A percentile compares a stretch with the other conserved stretches of the same genome.
Conservation (phyloP, 2,329 filamentous ascomycete genomes). For the Phaeosphaeriaceae sp. region DNA sequence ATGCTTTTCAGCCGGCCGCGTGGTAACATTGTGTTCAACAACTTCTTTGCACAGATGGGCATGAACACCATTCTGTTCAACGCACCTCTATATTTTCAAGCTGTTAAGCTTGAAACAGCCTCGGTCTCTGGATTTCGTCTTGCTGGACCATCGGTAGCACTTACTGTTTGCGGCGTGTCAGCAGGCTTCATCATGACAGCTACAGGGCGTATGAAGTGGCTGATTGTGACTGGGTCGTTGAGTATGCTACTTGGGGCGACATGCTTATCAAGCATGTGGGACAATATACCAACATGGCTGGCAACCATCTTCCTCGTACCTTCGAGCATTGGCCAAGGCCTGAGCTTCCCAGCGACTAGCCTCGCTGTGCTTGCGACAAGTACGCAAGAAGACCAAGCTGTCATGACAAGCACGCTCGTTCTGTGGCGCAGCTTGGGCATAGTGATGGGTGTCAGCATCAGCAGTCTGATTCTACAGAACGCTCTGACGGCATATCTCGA, state of each 20-base stretch:
- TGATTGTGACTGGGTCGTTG: constrained; percentile 49
- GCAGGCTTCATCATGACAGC: constrained; percentile 54
- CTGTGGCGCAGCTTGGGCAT: constrained; percentile 75
- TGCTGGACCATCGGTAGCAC: constrained; percentile 65
- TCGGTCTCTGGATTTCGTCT: constrained; percentile 77
- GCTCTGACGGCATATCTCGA: constrained; percentile 67
- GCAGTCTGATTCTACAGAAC: constrained; percentile 77
- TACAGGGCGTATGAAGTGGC: constrained; percentile 52
- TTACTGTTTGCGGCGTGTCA: constrained; percentile 51
- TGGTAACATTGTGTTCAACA: constrained; percentile 59
- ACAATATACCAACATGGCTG: constrained; percentile 49
- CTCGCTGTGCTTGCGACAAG: constrained; percentile 53
- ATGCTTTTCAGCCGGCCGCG: constrained; percentile 57
- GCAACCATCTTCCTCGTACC: constrained; percentile 52
- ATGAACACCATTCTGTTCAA: constrained; percentile 70
- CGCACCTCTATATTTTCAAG: constrained; percentile 71
- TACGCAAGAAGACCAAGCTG: constrained; percentile 53
- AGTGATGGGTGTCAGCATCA: constrained; percentile 75
- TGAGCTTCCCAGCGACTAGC: constrained; percentile 51
- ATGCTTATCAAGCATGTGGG: constrained; percentile 45
- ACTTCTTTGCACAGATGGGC: constrained; percentile 59
- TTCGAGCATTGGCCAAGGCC: constrained; percentile 50
- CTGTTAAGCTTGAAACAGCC: constrained; percentile 62
- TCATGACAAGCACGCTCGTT: constrained; percentile 70
- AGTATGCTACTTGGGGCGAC: constrained; percentile 48